Conservation (phyloP, 2,329 filamentous ascomycete genomes). For the Claviceps quebecensis region DNA sequence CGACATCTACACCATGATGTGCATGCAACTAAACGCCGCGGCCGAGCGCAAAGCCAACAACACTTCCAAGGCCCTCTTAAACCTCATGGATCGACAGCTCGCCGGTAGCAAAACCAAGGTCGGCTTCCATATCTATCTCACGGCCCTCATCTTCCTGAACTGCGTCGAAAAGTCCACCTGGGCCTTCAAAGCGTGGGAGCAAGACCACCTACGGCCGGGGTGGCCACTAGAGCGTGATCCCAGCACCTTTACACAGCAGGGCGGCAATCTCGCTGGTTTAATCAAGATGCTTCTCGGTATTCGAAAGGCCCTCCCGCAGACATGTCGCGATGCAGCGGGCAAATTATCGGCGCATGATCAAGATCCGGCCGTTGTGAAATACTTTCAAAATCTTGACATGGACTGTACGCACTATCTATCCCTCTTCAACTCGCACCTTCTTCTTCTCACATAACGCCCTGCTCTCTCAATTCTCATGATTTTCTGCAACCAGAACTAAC, state of each 20-base stretch:
- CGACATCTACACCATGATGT: constrained; percentile 46
- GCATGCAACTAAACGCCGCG: constrained; percentile 49
- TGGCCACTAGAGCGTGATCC: constrained; percentile 49
- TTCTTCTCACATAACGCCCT: no score
- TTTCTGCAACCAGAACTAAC: no score
- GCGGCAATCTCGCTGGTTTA: constrained; percentile 42
- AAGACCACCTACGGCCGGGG: constrained; percentile 41
- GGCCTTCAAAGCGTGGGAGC: constrained; percentile 55
- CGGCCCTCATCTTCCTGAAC: constrained; percentile 48
- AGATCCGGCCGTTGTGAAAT: constrained; percentile 31
- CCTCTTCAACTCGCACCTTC: neutral
- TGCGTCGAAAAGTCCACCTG: constrained; percentile 55
- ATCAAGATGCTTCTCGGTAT: constrained; percentile 49
- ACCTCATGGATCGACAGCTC: constrained; percentile 45
- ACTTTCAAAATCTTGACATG: constrained; percentile 42
- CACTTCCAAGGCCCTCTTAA: constrained; percentile 43
- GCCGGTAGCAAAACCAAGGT: constrained; percentile 47
- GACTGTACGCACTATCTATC: constrained; percentile 34
- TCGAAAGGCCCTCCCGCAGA: constrained; percentile 43
- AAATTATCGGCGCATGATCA: constrained; percentile 33
- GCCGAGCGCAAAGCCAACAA: constrained; percentile 49
- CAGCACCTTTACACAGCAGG: constrained; percentile 42
- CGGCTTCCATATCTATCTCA: constrained; percentile 47
- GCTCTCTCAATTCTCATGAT: neutral
- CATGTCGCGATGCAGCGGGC: constrained; percentile 30